These are phyloP conservation scores for Avena atlantica DNA, from an alignment of 176 grass and related monocot genomes.

Conservation along the genomic window DNA sequence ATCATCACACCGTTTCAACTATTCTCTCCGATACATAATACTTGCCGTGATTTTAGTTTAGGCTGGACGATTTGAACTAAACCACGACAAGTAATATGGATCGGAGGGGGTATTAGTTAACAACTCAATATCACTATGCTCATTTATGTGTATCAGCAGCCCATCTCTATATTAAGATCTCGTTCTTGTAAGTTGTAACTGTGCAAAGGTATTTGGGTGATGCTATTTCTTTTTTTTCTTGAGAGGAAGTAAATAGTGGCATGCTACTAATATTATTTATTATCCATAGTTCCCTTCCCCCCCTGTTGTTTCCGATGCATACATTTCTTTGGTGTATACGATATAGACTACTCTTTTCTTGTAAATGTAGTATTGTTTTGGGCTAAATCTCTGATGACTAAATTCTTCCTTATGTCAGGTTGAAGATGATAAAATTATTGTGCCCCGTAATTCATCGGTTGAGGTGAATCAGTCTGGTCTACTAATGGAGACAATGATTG, in stretches of 20 bases:
- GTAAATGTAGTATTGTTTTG: background rate
- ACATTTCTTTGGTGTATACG: background rate
- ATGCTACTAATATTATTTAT: background rate
- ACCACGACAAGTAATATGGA: no score
- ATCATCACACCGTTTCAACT: background rate
- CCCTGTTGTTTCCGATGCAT: background rate
- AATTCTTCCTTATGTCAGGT: constrained; percentile 53
- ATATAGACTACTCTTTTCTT: background rate
- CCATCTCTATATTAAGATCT: background rate
- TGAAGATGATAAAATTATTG: constrained; percentile 92
- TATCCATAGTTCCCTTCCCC: background rate
- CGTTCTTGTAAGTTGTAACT: background rate
- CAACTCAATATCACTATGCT: background rate
- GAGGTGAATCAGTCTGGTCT: constrained; percentile 98
- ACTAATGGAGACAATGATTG: constrained; percentile 96
- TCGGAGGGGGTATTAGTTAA: background rate
- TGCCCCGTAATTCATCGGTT: constrained; percentile 84
- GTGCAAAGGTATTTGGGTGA: background rate
- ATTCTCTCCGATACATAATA: background rate
- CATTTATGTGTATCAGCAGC: background rate
- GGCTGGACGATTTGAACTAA: no score
- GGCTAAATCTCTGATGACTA: background rate
- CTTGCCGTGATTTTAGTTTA: no score
- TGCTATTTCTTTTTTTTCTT: background rate
- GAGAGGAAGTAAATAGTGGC: background rate